A percentile compares a stretch with the other conserved stretches of the same genome.
Conservation (phyloP, 495 filamentous ascomycete genomes). For the Friedmanniomyces simplex region DNA sequence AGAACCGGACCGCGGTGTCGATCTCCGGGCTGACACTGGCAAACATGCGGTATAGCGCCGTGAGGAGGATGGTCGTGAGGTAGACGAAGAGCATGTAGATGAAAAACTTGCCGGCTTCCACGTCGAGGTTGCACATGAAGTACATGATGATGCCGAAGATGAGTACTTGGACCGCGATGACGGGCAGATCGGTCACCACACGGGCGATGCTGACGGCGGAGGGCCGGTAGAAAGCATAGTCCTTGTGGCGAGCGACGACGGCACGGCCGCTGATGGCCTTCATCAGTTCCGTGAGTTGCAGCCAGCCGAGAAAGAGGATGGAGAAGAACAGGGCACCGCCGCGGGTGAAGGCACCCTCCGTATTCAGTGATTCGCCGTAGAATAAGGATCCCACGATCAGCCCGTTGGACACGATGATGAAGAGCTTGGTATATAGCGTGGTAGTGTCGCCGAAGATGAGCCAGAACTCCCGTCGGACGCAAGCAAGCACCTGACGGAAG, state of each 20-base stretch:
- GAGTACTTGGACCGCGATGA: constrained; percentile 51
- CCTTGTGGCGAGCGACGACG: constrained; percentile 55
- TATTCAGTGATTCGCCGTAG: constrained; percentile 53
- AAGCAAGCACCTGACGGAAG: constrained; percentile 55
- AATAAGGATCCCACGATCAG: constrained; percentile 67
- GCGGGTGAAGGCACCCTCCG: constrained; percentile 56
- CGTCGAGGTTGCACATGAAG: constrained; percentile 38
- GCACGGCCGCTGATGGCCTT: constrained; percentile 53
- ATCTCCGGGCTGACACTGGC: constrained; percentile 60
- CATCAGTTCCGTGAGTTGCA: constrained; percentile 62
- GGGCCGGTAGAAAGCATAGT: constrained; percentile 71
- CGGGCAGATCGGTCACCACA: constrained; percentile 57
- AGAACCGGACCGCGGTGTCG: constrained; percentile 62
- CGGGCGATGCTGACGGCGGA: constrained; percentile 60
- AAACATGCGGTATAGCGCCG: constrained; percentile 66
- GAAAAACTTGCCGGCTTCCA: constrained; percentile 58
- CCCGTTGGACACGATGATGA: constrained; percentile 65
- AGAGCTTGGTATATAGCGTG: constrained; percentile 65
- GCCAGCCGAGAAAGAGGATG: constrained; percentile 65
- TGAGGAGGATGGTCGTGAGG: constrained; percentile 55
- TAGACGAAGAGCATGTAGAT: constrained; percentile 66
- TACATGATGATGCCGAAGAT: constrained; percentile 42
- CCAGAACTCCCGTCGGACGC: constrained; percentile 67
- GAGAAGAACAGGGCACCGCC: constrained; percentile 64
- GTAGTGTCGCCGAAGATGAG: constrained; percentile 61